Conservation (phyloP, 2,329 filamentous ascomycete species). For the Exophiala sideris region DNA sequence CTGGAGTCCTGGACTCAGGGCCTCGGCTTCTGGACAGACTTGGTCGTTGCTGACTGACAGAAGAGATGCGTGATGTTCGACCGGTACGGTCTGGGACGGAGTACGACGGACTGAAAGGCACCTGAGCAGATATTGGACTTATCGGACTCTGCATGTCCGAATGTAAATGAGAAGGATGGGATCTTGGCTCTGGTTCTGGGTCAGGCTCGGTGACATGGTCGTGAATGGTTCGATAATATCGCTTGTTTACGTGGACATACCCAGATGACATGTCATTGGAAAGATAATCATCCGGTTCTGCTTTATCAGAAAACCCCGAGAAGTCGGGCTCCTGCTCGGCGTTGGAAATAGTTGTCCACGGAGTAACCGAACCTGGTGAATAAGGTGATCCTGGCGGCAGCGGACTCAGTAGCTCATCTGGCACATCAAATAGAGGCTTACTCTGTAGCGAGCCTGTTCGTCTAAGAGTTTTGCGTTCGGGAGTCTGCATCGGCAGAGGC, state of each 20-base stretch:
- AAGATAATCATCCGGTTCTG: neutral
- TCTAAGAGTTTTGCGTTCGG: neutral
- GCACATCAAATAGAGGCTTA: neutral
- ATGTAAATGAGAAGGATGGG: too few relatives aligned
- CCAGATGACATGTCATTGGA: neutral
- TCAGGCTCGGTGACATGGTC: neutral
- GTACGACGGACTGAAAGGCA: too few relatives aligned
- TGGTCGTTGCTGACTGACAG: too few relatives aligned
- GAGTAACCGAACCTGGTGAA: neutral
- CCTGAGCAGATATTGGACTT: too few relatives aligned
- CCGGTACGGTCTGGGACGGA: too few relatives aligned
- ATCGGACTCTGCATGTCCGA: too few relatives aligned
- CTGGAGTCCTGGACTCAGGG: neutral
- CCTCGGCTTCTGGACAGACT: too few relatives aligned
- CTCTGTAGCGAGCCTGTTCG: neutral
- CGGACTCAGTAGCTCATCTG: conserved; percentile 2
- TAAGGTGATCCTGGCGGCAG: neutral
- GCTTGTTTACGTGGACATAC: neutral
- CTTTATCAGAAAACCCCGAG: neutral
- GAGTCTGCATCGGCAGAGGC: neutral
- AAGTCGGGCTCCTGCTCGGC: neutral
- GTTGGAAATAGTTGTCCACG: neutral
- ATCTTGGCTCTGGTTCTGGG: too few relatives aligned
- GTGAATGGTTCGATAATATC: neutral
- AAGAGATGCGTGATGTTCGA: too few relatives aligned